These are phyloP conservation scores for Thelonectria blattea DNA, from an alignment of 2,329 filamentous ascomycete species.

Conservation along the genomic window DNA sequence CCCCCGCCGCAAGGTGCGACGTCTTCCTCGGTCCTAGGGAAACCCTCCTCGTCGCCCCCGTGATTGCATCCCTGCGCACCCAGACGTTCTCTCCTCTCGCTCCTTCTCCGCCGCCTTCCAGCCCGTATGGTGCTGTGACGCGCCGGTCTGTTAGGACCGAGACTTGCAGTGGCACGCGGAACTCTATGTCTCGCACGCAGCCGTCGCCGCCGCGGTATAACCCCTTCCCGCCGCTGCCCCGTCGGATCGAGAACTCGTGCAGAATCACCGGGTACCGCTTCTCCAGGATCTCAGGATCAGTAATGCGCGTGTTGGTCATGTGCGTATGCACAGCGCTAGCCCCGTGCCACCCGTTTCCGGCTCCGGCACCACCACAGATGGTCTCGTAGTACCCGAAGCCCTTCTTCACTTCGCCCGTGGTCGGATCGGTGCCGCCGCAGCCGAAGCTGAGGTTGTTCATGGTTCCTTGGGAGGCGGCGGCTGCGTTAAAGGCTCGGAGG, in stretches of 20 bases:
- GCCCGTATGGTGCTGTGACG: conserved; percentile 77
- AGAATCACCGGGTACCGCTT: conserved; percentile 44
- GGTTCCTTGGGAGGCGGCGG: conserved; percentile 78
- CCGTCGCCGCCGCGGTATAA: conserved; percentile 77
- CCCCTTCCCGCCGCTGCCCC: conserved; percentile 61
- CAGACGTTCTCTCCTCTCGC: conserved; percentile 73
- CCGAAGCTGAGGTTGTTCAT: conserved; percentile 84
- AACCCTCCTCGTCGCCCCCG: conserved; percentile 42
- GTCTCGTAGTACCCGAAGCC: conserved; percentile 48
- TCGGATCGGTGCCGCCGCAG: conserved; percentile 56
- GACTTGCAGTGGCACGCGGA: conserved; percentile 77
- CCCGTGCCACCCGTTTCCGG: conserved; percentile 39
- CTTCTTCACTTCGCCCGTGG: conserved; percentile 33
- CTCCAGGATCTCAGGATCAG: conserved; percentile 46
- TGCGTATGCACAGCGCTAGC: conserved; percentile 42
- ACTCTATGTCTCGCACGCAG: conserved; percentile 80
- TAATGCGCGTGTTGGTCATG: conserved; percentile 48
- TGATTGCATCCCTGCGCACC: conserved; percentile 50
- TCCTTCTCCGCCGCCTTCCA: conserved; percentile 74
- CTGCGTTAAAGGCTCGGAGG: conserved; percentile 75
- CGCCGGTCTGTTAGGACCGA: conserved; percentile 79
- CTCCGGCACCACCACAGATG: conserved; percentile 43
- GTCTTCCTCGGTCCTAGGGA: conserved; percentile 32
- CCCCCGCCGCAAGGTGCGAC: conserved; percentile 30
- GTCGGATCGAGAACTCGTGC: conserved; percentile 40